phyloP scores from a whole-genome alignment of 106 monocot genomes.

The Dendrobium catenatum region DNA sequence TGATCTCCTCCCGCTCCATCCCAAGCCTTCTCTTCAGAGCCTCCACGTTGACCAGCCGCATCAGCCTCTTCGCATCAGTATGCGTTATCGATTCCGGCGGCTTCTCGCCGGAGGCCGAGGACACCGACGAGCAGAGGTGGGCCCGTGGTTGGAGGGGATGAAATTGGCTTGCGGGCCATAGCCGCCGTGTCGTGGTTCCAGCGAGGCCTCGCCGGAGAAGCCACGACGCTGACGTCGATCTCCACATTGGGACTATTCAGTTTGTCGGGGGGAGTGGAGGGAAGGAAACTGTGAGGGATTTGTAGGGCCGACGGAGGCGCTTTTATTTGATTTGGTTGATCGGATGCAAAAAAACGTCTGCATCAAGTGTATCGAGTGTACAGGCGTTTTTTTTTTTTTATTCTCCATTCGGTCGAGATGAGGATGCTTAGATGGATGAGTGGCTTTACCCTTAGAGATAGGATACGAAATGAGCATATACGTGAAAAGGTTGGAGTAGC shows the following conservation, averaged over 20 bases:
- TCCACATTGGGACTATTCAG: slow-evolving; percentile 20
- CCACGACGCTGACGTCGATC: slow-evolving; percentile 18
- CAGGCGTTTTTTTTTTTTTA: no score
- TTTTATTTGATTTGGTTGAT: no score
- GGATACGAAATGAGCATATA: no score
- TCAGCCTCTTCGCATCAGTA: slow-evolving; percentile 68
- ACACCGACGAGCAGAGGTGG: neutral
- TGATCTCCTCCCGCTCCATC: slow-evolving; percentile 55
- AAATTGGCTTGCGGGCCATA: neutral
- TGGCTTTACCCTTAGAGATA: no score
- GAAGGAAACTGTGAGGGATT: neutral
- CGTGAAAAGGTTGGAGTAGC: no score
- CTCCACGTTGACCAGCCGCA: slow-evolving; percentile 85
- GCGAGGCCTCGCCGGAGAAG: slow-evolving; percentile 14
- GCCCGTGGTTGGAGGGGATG: slow-evolving; percentile 12
- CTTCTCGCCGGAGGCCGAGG: neutral
- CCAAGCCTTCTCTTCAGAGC: slow-evolving; percentile 69
- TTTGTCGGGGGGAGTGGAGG: neutral
- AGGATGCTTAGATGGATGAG: no score
- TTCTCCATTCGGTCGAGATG: no score
- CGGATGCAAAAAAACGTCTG: no score
- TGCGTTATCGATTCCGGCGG: slow-evolving; percentile 23
- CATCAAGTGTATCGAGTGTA: no score
- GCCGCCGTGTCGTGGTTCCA: neutral
- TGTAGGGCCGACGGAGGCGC: neutral